These are phyloP conservation scores for Elongisporangium undulatum DNA, from an alignment of 352 stramenopile species.

Conservation along the genomic window DNA sequence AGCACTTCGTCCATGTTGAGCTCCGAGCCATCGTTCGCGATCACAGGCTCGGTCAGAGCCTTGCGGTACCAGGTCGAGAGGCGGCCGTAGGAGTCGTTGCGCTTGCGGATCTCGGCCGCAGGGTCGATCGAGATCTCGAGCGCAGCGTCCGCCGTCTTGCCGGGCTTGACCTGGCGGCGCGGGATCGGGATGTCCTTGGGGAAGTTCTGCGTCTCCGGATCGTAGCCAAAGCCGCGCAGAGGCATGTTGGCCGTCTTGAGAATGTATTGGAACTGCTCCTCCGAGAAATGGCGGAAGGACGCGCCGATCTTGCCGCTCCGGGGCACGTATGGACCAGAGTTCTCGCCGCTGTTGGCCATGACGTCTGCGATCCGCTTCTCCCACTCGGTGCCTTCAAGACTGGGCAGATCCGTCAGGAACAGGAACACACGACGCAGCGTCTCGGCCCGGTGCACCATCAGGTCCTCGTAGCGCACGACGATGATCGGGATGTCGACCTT, in stretches of 20 bases:
- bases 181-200: slow-evolving; percentile 63
- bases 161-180: slow-evolving; percentile 77
- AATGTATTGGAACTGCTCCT: slow-evolving; percentile 83
- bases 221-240: slow-evolving; percentile 85
- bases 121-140: slow-evolving; percentile 64
- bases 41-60: slow-evolving; percentile 64
- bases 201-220: slow-evolving; percentile 77
- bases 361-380: slow-evolving; percentile 60
- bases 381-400: slow-evolving; percentile 75
- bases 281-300: slow-evolving; percentile 79
- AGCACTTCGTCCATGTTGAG: slow-evolving; percentile 85
- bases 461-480: slow-evolving; percentile 91
- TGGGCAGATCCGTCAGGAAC: slow-evolving; percentile 60
- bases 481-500: slow-evolving; percentile 89
- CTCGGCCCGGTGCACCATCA: slow-evolving; percentile 76
- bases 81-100: slow-evolving; percentile 74
- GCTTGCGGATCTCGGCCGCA: slow-evolving; percentile 66
- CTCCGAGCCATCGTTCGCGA: slow-evolving; percentile 70
- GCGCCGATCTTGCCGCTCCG: slow-evolving; percentile 82
- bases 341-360: slow-evolving; percentile 48
- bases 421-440: slow-evolving; percentile 78
- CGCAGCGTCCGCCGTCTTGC: slow-evolving; percentile 31
- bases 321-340: slow-evolving; percentile 74
- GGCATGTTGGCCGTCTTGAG: slow-evolving; percentile 68
- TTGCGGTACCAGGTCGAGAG: slow-evolving; percentile 82